phyloP scores from a whole-genome alignment of 2,329 filamentous ascomycete genomes.

The Nothomitra cinnamomea region DNA sequence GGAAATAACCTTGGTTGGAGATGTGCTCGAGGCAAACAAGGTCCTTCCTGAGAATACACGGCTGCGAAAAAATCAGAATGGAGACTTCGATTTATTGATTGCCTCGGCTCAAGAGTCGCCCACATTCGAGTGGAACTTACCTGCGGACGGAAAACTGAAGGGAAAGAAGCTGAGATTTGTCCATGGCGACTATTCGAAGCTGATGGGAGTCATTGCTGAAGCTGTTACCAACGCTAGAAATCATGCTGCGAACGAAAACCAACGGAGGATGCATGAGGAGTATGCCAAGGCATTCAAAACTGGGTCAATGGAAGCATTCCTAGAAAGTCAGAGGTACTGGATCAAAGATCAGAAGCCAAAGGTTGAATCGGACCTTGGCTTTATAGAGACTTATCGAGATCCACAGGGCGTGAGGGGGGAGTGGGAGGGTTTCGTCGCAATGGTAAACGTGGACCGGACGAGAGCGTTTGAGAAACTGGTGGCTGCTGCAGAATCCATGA shows the following conservation, averaged over 20 bases:
- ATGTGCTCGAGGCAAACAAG: slow-evolving; percentile 54
- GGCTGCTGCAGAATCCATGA: slow-evolving; percentile 60
- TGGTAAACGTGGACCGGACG: slow-evolving; percentile 55
- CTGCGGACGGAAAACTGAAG: slow-evolving; percentile 33
- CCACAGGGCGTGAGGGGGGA: slow-evolving; percentile 66
- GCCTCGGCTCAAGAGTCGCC: slow-evolving; percentile 47
- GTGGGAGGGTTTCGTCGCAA: slow-evolving; percentile 71
- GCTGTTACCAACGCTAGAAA: slow-evolving; percentile 35
- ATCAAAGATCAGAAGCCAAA: slow-evolving; percentile 67
- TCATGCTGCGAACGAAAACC: slow-evolving; percentile 54
- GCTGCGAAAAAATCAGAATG: slow-evolving; percentile 46
- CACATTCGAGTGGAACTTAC: slow-evolving; percentile 41
- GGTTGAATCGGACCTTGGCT: slow-evolving; percentile 68
- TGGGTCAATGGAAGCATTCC: slow-evolving; percentile 61
- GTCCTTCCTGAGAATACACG: slow-evolving; percentile 61
- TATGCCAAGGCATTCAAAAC: slow-evolving; percentile 60
- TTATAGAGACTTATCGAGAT: slow-evolving; percentile 74
- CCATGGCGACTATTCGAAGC: slow-evolving; percentile 56
- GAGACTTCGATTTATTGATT: slow-evolving; percentile 56
- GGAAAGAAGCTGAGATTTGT: slow-evolving; percentile 54
- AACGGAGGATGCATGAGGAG: slow-evolving; percentile 54
- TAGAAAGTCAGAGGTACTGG: slow-evolving; percentile 66
- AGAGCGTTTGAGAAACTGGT: slow-evolving; percentile 76
- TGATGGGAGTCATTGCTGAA: slow-evolving; percentile 49
- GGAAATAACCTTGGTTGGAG: slow-evolving; percentile 59